phyloP scores from a whole-genome alignment of 768 basidiomycete species.

The Mycena belliarum region DNA sequence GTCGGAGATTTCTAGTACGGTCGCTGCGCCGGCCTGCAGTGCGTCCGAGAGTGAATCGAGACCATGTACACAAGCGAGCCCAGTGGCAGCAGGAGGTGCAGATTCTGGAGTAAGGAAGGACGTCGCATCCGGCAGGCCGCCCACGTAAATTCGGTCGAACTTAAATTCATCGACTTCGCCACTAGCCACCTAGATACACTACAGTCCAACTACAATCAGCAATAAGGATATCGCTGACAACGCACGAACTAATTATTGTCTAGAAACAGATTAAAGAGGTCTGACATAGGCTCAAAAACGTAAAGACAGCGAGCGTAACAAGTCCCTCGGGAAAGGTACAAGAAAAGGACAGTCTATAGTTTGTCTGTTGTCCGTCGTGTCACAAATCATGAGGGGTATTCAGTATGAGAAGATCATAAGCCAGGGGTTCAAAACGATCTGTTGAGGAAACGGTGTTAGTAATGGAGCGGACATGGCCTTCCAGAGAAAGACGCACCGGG shows the following conservation, averaged over 20 bases:
- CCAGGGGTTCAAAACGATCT: conserved; percentile 84
- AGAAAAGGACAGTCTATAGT: neutral
- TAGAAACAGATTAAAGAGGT: neutral
- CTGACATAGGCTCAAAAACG: neutral
- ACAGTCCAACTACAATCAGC: too few relatives aligned
- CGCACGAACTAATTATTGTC: conserved; percentile 8
- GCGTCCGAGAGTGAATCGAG: too few relatives aligned
- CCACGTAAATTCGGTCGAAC: too few relatives aligned
- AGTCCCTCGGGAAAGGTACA: neutral
- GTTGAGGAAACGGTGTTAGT: neutral
- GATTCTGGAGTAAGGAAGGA: too few relatives aligned
- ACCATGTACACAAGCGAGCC: too few relatives aligned
- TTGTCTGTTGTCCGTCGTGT: conserved; percentile 6
- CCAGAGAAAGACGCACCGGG: conserved; percentile 54
- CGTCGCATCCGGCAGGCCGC: too few relatives aligned
- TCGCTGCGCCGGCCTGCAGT: too few relatives aligned
- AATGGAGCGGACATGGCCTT: conserved; percentile 4
- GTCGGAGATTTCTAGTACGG: too few relatives aligned
- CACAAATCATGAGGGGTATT: conserved; percentile 1
- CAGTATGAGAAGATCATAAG: conserved; percentile 78
- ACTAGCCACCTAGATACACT: too few relatives aligned
- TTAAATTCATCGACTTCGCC: too few relatives aligned
- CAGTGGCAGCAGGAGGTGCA: too few relatives aligned
- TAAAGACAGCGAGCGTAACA: conserved; percentile 7
- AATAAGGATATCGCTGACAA: too few relatives aligned